Evolutionary conservation across 441 rosid species (phyloP).

Genomic region (Mallotus repandus): DNA sequence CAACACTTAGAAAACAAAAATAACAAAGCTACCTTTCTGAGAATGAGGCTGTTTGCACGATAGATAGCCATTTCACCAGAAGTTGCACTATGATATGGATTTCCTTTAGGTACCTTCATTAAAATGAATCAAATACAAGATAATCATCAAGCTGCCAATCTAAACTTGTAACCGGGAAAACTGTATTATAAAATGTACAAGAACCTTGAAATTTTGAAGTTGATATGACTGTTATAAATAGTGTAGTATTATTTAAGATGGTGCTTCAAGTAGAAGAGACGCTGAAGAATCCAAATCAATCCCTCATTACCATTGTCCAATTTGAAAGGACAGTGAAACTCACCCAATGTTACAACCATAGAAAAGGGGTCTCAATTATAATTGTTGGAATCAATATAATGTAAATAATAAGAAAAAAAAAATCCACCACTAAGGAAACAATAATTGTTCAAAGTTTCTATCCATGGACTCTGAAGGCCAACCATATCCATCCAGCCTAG

Average conservation of each 20-base stretch:
- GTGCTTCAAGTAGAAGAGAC: too few relatives aligned
- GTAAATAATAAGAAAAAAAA: not conserved
- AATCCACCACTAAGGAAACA: not conserved
- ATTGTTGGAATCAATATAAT: not conserved
- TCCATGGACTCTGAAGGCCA: not conserved
- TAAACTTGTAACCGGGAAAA: not conserved
- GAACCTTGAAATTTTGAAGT: not conserved
- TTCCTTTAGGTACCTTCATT: constrained; percentile 86
- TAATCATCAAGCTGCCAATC: not conserved
- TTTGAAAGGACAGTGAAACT: not conserved
- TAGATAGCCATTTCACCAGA: constrained; percentile 98
- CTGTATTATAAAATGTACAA: not conserved
- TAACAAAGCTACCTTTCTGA: constrained; percentile 48
- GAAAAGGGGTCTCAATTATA: not conserved
- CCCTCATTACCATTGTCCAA: not conserved
- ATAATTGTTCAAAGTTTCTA: not conserved
- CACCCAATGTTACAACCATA: not conserved
- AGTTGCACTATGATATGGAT: constrained; percentile 96
- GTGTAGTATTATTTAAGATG: too few relatives aligned
- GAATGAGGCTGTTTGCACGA: constrained; percentile 76
- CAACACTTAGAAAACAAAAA: not conserved
- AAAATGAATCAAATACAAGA: constrained; percentile 3
- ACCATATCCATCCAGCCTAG: not conserved
- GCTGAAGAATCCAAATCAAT: not conserved
- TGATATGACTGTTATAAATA: too few relatives aligned